Evolutionary conservation across 495 filamentous ascomycete genomes (phyloP), one percentile per base, ranked within the genome.

Genomic region (Penicillium roqueforti): DNA sequence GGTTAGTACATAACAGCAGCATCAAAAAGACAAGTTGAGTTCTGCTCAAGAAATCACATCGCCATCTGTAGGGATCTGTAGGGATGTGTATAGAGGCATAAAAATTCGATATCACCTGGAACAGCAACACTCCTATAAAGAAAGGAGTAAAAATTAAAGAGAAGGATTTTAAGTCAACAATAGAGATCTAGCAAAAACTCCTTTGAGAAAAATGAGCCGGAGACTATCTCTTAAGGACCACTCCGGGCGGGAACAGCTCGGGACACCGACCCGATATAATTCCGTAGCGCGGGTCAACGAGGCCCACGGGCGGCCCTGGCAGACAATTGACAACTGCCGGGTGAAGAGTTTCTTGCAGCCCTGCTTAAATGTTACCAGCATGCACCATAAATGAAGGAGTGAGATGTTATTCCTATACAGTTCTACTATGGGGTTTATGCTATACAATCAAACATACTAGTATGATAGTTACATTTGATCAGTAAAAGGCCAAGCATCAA

Each of bases 121-220:
- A n/a, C 7, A 2, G 10, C 41, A 44, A 26, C 18, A 32, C 14
- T 2, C 9, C 20, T 8, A n/a, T 28, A 43, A 51, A 47, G 7
- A 39, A 34, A 47, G 4, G 3, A 26, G n/a, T n/a, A 42, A 39
- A 39, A n/a, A 41, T 22, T 0, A 19, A 34, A 28, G 36, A 2
- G 1, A 26, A 20, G 10, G 22, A 1, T 3, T 36, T n/a, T 20
- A 9, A 36, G 25, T 14, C 9, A 40, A 26, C 9, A 23, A 47
- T n/a, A 6, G 10, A 56, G 25, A 34, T 13, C 18, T 29, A 25
- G 10, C 16, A 38, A 58, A 41, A 50, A n/a, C 0, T 13, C n/a
- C 6, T 26, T 19, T 45, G 29, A 58, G 54, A 64, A 55, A 13
- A 36, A 55, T 58, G 38, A 53, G 56, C 53, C 56, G 53, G 49